phyloP scores from a whole-genome alignment of 2,329 filamentous ascomycete genomes.

The Shiraia sp. region DNA sequence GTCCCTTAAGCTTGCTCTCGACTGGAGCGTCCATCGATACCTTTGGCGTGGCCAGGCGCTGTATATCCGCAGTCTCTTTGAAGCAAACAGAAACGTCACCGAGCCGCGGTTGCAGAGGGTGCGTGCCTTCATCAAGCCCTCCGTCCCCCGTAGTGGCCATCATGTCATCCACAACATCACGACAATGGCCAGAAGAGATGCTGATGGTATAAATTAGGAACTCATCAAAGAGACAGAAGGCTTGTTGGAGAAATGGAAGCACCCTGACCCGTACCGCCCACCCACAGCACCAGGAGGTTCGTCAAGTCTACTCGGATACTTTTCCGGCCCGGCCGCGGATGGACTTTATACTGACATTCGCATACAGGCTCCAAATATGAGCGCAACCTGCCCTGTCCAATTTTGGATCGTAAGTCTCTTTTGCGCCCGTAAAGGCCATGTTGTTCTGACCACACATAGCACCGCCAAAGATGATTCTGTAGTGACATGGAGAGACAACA shows the following conservation, averaged over 20 bases:
- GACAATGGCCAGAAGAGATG: background rate
- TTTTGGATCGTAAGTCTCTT: constrained; percentile 73
- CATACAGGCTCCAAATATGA: constrained; percentile 97
- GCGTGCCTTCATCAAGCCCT: constrained; percentile 33
- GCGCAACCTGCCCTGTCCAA: constrained; percentile 81
- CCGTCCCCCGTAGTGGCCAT: background rate
- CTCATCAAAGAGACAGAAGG: constrained; percentile 87
- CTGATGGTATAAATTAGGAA: constrained; percentile 58
- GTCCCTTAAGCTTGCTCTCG: constrained; percentile 87
- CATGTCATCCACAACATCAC: background rate
- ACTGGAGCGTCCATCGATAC: constrained; percentile 92
- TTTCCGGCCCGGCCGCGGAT: constrained; percentile 26
- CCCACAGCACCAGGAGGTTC: constrained; percentile 93
- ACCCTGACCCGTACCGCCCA: constrained; percentile 88
- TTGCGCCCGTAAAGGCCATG: background rate
- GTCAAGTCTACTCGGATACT: constrained; percentile 20
- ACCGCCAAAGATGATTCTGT: constrained; percentile 43
- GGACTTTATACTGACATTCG: constrained; percentile 19
- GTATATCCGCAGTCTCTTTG: constrained; percentile 93
- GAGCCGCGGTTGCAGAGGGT: constrained; percentile 88
- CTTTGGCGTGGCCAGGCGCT: constrained; percentile 95
- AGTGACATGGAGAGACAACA: constrained; percentile 4
- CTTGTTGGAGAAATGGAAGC: constrained; percentile 91
- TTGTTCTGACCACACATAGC: constrained; percentile 27
- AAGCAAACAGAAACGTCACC: constrained; percentile 83